phyloP scores from a whole-genome alignment of 1,284 basidiomycete genomes.

The Athelia psychrophila region DNA sequence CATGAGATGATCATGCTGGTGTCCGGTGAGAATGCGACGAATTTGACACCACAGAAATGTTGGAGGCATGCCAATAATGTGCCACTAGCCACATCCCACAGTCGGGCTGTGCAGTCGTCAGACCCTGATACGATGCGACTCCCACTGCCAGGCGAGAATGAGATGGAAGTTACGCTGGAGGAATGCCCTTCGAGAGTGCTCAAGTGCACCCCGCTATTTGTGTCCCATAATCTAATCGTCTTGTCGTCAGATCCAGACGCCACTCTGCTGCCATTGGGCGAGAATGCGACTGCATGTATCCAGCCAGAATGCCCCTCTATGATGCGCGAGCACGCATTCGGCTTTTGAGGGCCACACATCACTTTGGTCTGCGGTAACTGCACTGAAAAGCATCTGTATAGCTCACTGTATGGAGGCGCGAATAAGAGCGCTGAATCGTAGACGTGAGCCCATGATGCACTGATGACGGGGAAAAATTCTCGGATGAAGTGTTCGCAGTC shows the following conservation, averaged over 20 bases:
- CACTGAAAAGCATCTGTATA: neutral
- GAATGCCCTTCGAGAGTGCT: conserved; percentile 1
- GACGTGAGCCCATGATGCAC: neutral
- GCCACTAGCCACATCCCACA: conserved; percentile 4
- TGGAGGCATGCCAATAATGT: neutral
- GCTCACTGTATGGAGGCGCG: neutral
- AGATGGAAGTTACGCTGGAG: neutral
- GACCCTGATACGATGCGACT: neutral
- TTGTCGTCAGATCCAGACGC: neutral
- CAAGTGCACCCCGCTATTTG: neutral
- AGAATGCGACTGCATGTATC: neutral
- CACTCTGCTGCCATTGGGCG: neutral
- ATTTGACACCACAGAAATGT: neutral
- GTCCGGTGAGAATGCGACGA: neutral
- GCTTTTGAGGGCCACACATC: neutral
- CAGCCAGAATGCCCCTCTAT: neutral
- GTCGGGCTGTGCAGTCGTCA: neutral
- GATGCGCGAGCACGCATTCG: neutral
- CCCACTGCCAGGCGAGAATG: neutral
- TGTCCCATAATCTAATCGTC: neutral
- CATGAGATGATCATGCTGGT: neutral
- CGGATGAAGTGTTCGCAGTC: neutral
- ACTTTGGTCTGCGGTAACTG: neutral
- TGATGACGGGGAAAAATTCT: neutral
- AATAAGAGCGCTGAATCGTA: neutral